Conservation (phyloP, 1,284 basidiomycete genomes). For the Ceratobasidium sp. region DNA sequence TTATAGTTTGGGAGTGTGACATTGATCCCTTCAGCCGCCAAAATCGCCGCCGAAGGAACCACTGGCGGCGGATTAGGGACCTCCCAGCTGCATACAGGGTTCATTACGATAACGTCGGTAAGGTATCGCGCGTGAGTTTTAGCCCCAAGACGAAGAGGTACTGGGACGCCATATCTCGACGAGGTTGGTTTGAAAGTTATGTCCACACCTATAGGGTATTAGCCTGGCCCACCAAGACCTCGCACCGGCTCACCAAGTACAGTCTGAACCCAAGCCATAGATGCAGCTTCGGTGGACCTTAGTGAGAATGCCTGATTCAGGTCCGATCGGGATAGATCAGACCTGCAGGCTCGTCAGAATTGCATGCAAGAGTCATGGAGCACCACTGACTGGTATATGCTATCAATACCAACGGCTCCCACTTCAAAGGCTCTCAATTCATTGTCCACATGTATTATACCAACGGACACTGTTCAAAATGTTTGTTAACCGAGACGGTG, state of each 20-base stretch:
- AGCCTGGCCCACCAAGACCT: background rate
- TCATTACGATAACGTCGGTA: slow-evolving; percentile 29
- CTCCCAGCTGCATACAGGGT: slow-evolving; percentile 27
- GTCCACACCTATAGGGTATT: slow-evolving; percentile 3
- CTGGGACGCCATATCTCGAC: slow-evolving; percentile 13
- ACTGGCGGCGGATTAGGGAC: slow-evolving; percentile 18
- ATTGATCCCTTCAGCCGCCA: background rate
- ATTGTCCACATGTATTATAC: slow-evolving; percentile 11
- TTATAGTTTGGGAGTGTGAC: background rate
- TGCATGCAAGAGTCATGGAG: background rate
- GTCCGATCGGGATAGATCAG: background rate
- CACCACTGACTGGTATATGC: background rate
- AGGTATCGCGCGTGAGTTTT: slow-evolving; percentile 12
- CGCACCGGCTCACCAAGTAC: background rate
- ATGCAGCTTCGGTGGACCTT: slow-evolving; percentile 19
- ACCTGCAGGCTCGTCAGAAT: background rate
- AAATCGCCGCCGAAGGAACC: background rate
- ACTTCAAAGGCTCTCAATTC: slow-evolving; percentile 22
- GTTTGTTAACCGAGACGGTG: background rate
- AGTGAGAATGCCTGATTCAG: background rate
- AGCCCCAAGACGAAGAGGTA: slow-evolving; percentile 4
- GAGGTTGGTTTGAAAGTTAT: slow-evolving; percentile 25
- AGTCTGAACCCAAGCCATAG: slow-evolving; percentile 30
- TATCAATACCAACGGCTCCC: slow-evolving; percentile 11
- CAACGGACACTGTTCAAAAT: slow-evolving; percentile 19